Evolutionary conservation across 2,329 filamentous ascomycete species (phyloP).

Genomic region (Allantophomopsis cytisporea): DNA sequence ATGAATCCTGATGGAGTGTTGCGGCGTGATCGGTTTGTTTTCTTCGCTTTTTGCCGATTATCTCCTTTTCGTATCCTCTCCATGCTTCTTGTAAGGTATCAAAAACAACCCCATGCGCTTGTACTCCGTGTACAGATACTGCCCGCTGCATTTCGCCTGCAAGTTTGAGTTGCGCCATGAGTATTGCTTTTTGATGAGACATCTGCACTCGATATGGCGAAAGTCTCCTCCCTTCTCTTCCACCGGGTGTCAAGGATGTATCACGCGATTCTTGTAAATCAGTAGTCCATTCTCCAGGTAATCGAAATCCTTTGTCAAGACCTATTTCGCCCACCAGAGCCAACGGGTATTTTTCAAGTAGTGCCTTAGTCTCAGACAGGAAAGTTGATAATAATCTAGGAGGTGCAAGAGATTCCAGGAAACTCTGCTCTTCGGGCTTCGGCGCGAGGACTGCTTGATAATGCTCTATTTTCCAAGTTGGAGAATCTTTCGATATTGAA

Average conservation of each 20-base stretch:
- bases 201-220: conserved; percentile 55
- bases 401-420: conserved; percentile 37
- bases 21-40: conserved; percentile 26
- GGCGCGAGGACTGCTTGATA: conserved; percentile 54
- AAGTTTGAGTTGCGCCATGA: conserved; percentile 55
- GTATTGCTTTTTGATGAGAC: conserved; percentile 52
- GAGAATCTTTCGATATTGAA: conserved; percentile 3
- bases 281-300: conserved; percentile 45
- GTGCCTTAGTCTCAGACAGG: conserved; percentile 36
- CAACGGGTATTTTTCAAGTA: conserved; percentile 41
- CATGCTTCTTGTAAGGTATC: conserved; percentile 52
- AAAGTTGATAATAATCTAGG: conserved; percentile 46
- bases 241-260: conserved; percentile 47
- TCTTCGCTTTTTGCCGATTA: conserved; percentile 45
- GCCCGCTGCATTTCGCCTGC: conserved; percentile 57
- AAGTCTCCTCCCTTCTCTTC: conserved; percentile 54
- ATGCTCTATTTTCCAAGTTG: conserved; percentile 35
- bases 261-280: conserved; percentile 25
- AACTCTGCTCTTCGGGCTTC: conserved; percentile 29
- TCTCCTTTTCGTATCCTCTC: conserved; percentile 54
- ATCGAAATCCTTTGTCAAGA: conserved; percentile 62
- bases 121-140: conserved; percentile 63
- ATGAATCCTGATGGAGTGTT: conserved; percentile 10
- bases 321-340: conserved; percentile 69
- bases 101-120: conserved; percentile 44